Conservation (phyloP, 345 rosid species). For the Citrus hindsii region DNA sequence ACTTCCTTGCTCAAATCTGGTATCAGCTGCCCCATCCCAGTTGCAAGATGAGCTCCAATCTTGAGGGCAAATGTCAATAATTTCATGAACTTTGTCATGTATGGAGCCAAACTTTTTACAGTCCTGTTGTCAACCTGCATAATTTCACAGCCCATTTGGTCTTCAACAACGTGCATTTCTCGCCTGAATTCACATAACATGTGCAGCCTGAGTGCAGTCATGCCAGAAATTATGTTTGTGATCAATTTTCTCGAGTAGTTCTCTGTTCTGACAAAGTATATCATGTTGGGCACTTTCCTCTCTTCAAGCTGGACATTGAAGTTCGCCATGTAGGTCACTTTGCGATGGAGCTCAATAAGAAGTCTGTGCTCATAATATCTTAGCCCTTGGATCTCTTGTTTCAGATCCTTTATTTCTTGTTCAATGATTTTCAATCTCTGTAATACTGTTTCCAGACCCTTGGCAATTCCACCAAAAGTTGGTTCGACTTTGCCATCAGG, state of each 20-base stretch:
- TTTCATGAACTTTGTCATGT: slow-evolving; percentile 83
- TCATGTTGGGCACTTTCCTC: slow-evolving; percentile 90
- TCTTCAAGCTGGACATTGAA: slow-evolving; percentile 82
- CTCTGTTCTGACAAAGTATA: slow-evolving; percentile 74
- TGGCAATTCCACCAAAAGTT: slow-evolving; percentile 83
- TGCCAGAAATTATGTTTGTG: slow-evolving; percentile 71
- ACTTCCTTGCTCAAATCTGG: slow-evolving; percentile 89
- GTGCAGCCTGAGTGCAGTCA: slow-evolving; percentile 80
- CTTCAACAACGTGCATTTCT: slow-evolving; percentile 93
- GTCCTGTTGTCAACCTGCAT: slow-evolving; percentile 88
- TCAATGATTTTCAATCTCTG: slow-evolving; percentile 88
- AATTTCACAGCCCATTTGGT: slow-evolving; percentile 80
- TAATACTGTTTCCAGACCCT: slow-evolving; percentile 81
- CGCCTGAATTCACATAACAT: slow-evolving; percentile 84
- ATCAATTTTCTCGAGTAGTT: slow-evolving; percentile 84
- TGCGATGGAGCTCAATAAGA: slow-evolving; percentile 83
- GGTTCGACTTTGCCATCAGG: slow-evolving; percentile 68
- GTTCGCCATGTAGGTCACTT: slow-evolving; percentile 85
- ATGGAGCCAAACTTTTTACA: slow-evolving; percentile 71
- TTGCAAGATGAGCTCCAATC: slow-evolving; percentile 92
- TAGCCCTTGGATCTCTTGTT: slow-evolving; percentile 95
- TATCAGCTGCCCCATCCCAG: slow-evolving; percentile 91
- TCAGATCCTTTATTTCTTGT: slow-evolving; percentile 90
- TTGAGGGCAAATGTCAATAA: slow-evolving; percentile 78
- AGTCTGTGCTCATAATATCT: slow-evolving; percentile 87